Percentiles rank a stretch among this genome's conserved stretches.
Evolutionary conservation across 176 grass and related monocot genomes (phyloP).

Genomic region (Eleusine indica): DNA sequence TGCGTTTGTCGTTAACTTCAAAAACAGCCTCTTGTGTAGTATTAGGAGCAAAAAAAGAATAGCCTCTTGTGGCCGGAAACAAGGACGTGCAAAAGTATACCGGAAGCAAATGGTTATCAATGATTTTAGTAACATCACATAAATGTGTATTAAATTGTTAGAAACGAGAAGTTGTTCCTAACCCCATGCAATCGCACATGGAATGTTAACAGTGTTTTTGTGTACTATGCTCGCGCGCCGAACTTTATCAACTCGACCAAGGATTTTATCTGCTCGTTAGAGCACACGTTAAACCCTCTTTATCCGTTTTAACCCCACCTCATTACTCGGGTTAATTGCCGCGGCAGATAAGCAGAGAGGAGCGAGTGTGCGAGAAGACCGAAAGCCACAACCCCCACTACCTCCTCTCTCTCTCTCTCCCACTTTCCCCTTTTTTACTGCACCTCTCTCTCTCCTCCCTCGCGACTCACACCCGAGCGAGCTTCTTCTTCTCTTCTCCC

Average conservation of each 20-base stretch:
- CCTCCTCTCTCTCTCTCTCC: conserved; percentile 2
- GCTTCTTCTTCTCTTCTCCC: conserved; percentile 35
- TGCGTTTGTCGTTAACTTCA: conserved; percentile 12
- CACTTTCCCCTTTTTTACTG: conserved; percentile 57
- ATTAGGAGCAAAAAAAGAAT: background rate
- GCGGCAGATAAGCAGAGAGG: background rate
- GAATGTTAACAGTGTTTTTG: background rate
- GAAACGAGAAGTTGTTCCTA: background rate
- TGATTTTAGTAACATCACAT: background rate
- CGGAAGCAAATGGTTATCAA: background rate
- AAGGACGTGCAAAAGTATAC: background rate
- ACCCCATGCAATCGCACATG: background rate
- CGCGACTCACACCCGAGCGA: conserved; percentile 6
- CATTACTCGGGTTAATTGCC: conserved; percentile 21
- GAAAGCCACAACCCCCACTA: conserved; percentile 3
- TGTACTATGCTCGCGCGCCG: background rate
- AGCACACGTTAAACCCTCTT: background rate
- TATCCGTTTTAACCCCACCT: background rate
- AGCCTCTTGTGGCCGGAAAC: background rate
- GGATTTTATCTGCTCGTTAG: background rate
- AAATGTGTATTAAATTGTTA: background rate
- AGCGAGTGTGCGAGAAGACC: background rate
- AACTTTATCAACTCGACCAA: background rate
- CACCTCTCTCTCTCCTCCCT: background rate
- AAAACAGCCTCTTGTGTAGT: background rate